Conservation (phyloP, 805 yeast genomes). For the Candida qinlingensis region DNA sequence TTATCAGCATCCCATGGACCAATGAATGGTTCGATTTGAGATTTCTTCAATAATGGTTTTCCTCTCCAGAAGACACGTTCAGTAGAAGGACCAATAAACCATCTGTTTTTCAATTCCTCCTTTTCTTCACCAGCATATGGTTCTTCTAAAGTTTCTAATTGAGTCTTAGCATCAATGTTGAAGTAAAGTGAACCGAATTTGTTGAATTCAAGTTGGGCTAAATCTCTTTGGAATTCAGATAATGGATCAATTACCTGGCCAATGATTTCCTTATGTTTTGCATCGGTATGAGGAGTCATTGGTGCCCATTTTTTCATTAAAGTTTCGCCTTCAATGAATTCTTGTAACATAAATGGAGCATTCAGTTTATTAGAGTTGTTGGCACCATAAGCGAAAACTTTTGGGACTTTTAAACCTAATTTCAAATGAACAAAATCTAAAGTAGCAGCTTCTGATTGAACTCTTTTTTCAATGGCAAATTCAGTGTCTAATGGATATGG, state of each 20-base stretch:
- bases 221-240: slow-evolving; percentile 55
- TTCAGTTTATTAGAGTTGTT: slow-evolving; percentile 56
- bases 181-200: slow-evolving; percentile 81
- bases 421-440: slow-evolving; percentile 72
- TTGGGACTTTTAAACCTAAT: slow-evolving; percentile 66
- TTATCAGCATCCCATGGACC: slow-evolving; percentile 74
- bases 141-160: slow-evolving; percentile 17
- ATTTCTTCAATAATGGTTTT: slow-evolving; percentile 47
- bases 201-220: slow-evolving; percentile 56
- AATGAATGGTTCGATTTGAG: slow-evolving; percentile 41
- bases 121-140: slow-evolving; percentile 61
- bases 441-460: slow-evolving; percentile 91
- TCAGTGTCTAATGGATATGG: slow-evolving; percentile 78
- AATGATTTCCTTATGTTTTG: slow-evolving; percentile 45
- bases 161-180: slow-evolving; percentile 54
- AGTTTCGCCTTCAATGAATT: slow-evolving; percentile 70
- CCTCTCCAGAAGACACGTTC: slow-evolving; percentile 77
- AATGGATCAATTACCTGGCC: slow-evolving; percentile 65
- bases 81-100: slow-evolving; percentile 87
- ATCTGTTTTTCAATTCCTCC: slow-evolving; percentile 50
- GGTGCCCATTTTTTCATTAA: slow-evolving; percentile 94
- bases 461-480: slow-evolving; percentile 54
- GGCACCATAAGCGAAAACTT: slow-evolving; percentile 61
- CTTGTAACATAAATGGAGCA: slow-evolving; percentile 77
- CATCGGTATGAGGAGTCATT: slow-evolving; percentile 52